phyloP scores from a whole-genome alignment of 768 basidiomycete genomes.

The Neoboletus subvelutipes region DNA sequence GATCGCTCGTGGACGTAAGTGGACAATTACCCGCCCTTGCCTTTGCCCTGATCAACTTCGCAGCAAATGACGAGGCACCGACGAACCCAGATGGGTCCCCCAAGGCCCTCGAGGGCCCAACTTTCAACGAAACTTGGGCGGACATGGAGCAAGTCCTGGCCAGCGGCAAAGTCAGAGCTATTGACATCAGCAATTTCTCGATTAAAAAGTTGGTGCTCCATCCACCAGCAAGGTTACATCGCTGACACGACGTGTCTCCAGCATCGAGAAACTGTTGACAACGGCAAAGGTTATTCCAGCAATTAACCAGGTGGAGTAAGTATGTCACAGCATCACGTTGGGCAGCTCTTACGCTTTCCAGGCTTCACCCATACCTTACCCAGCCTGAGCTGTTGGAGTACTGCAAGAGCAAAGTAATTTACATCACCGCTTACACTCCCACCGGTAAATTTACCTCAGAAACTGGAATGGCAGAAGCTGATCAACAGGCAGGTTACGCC shows the following conservation, averaged over 20 bases:
- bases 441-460: constrained; percentile 31
- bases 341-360: constrained; percentile 24
- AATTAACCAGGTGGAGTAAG: constrained; percentile 62
- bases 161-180: constrained; percentile 28
- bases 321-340: background rate
- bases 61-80: background rate
- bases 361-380: constrained; percentile 62
- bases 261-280: constrained; percentile 38
- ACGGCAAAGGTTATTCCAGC: constrained; percentile 57
- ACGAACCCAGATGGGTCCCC: background rate
- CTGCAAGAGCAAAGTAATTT: constrained; percentile 62
- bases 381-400: constrained; percentile 50
- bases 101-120: background rate
- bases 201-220: constrained; percentile 24
- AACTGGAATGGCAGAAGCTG: background rate
- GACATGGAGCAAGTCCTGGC: constrained; percentile 13
- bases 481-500: constrained; percentile 18
- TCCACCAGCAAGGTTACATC: background rate
- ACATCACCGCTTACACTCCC: constrained; percentile 67
- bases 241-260: background rate
- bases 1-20: constrained; percentile 1
- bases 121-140: constrained; percentile 7
- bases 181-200: constrained; percentile 45
- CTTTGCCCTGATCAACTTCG: background rate
- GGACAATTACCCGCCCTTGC: background rate